Percentiles rank a stretch among this genome's conserved stretches.
phyloP scores from a whole-genome alignment of 805 yeast species.

The Blastobotrys attinorum region DNA sequence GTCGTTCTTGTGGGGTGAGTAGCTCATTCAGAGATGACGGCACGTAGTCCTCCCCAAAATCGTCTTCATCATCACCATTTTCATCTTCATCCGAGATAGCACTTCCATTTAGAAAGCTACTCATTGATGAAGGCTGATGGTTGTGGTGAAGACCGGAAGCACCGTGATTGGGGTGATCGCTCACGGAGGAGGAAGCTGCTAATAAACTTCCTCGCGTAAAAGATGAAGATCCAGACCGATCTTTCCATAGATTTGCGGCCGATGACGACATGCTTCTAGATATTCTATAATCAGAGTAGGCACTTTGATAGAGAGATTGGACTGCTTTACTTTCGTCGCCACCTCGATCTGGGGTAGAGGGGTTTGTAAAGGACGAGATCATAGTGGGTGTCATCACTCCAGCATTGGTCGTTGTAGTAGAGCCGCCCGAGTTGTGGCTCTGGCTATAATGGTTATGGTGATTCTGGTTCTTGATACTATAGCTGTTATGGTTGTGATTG shows the following conservation, averaged over 20 bases:
- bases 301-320: not conserved
- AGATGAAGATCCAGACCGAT: constrained; percentile 3
- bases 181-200: constrained; percentile 1
- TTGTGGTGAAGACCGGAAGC: too few species aligned
- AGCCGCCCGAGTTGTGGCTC: not conserved
- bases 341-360: not conserved
- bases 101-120: not conserved
- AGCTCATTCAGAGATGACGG: constrained; percentile 77
- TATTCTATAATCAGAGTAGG: not conserved
- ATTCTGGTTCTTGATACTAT: not conserved
- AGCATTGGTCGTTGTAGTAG: not conserved
- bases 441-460: not conserved
- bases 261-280: not conserved
- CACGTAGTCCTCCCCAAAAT: constrained; percentile 62
- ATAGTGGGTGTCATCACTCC: too few species aligned
- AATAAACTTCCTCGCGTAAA: not conserved
- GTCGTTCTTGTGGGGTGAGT: constrained; percentile 71
- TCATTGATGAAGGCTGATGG: too few species aligned
- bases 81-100: constrained; percentile 19
- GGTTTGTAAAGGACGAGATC: too few species aligned
- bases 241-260: not conserved
- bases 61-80: constrained; percentile 35
- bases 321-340: not conserved
- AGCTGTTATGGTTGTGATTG: not conserved
- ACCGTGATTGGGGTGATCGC: not conserved